Percentiles rank a stretch among this genome's conserved stretches.
Conservation (phyloP, 1,284 basidiomycete species). For the Cryptococcus maquisensis region DNA sequence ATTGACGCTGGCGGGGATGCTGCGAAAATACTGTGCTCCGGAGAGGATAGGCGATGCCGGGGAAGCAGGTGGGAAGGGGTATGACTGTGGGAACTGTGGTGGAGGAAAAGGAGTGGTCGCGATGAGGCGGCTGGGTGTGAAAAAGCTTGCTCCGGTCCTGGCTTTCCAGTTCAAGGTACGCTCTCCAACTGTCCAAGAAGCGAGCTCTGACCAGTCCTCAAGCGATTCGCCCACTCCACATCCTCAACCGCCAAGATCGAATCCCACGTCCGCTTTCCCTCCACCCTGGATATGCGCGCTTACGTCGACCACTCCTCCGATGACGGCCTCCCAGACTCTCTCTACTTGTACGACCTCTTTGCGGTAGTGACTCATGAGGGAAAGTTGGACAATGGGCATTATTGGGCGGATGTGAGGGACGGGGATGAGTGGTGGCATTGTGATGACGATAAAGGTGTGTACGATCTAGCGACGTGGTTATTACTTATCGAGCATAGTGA, state of each 20-base stretch:
- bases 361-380: constrained; percentile 94
- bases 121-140: constrained; percentile 72
- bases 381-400: constrained; percentile 90
- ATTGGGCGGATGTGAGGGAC: constrained; percentile 50
- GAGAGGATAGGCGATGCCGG: constrained; percentile 41
- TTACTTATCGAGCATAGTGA: constrained; percentile 51
- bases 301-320: constrained; percentile 55
- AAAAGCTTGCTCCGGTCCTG: constrained; percentile 80
- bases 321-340: constrained; percentile 53
- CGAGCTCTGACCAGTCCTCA: not conserved
- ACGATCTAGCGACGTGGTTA: not conserved
- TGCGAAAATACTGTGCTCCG: constrained; percentile 39
- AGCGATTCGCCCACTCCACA: constrained; percentile 88
- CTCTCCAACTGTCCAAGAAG: not conserved
- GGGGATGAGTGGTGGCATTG: constrained; percentile 79
- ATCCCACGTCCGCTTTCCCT: constrained; percentile 74
- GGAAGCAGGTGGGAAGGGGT: constrained; percentile 35
- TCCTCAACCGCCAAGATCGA: constrained; percentile 73
- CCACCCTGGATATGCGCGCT: constrained; percentile 78
- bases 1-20: constrained; percentile 30
- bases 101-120: constrained; percentile 35
- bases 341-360: constrained; percentile 89
- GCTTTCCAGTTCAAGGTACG: constrained; percentile 91
- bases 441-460: constrained; percentile 82
- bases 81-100: constrained; percentile 45